Evolutionary conservation across 495 filamentous ascomycete species (phyloP), one percentile per base, ranked within the genome.

Genomic region (Chlorociboria aeruginascens): DNA sequence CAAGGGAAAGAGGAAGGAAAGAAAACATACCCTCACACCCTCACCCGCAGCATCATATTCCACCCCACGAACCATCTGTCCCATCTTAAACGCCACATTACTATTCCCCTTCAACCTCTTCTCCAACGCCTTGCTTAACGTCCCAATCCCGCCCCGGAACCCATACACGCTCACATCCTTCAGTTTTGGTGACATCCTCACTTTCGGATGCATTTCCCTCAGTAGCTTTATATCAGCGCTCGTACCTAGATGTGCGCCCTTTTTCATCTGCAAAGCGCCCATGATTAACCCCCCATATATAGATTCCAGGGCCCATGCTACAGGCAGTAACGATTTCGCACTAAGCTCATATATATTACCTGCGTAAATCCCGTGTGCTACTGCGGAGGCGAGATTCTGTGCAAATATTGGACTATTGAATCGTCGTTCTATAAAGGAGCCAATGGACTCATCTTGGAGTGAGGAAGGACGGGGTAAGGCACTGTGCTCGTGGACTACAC

Each of bases 301-400:
- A 10, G 44, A 52, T 53, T 89, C 85, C 7, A 67, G 44, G 11
- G 68, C 48, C 68, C 79, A 81, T 2, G 69, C 17, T 6, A 35
- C 16, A 2, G 81, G 73, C 32, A 86, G 55, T 6, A 88, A 52
- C 3, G 77, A 77, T 52, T 74, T 76, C 35, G 72, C 76, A 59
- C 87, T 95, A 45, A 95, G 69, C 59, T 82, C 71, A 57, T 83
- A 76, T 34, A 94, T 78, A 66, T 96, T 84, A 38, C 93, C 93
- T n/a, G 88, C 93, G 56, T 89, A 93, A 13, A 97, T 86, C 9
- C 93, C 93, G 66, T 96, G 92, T 20, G 83, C 61, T n/a, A 87
- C 63, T 28, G 80, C 84, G 3, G 86, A 94, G 2, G 81, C 60
- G 1, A 96, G 20, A 53, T 94, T 94, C 34, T 95, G 69, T 29